Base-by-base conservation (phyloP, 306 rosid species). In the Echinosophora koreensis region DNA sequence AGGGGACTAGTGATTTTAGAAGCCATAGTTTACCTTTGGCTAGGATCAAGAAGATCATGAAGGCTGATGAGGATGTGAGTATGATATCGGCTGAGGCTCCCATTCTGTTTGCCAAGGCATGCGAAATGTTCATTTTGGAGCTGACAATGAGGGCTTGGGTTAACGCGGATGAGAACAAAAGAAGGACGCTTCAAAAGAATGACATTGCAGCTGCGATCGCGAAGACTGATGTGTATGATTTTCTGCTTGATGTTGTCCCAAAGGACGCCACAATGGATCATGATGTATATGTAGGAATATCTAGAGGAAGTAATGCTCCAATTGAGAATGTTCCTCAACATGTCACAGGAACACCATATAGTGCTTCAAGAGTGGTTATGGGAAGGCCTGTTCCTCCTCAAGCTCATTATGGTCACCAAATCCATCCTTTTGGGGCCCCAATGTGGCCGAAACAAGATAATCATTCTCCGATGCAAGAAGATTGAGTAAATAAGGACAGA, bases 41-140 rank as follows among this genome's bases (percentile, higher is more conserved):
- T 14, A 71, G 96, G 88, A 88, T 90, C 50, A 90, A 83, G 87
- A 88, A 83, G 82, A 82, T 90, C 54, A 90, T 90, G 96, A 90
- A 90, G 64, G 84, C 84, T 3, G 88, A 88, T 47, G 89, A 84
- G 58, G 88, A 80, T 72, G 96, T 88, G 62, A 80, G 73, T 70
- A 83, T 83, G 90, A 76, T 90, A 72, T 82, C 96, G 3, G 96
- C 86, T 0, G 96, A 87, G 66, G 86, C 90, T 10, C 93, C 91
- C 0, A 85, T 85, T 17, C 46, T 90, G 55, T 82, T 90, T 35
- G 86, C 93, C 13, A 80, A 90, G 89, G 96, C 96, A 8, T 88
- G 88, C 50, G 96, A 90, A 76, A 83, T 90, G 89, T 90, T 90
- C 77, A 88, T 88, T 42, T 82, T 80, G 47, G 96, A 90, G 85